A percentile compares a stretch with the other conserved stretches of the same genome.
Evolutionary conservation across 495 filamentous ascomycete species (phyloP).

Genomic region (Aspergillus leporis): DNA sequence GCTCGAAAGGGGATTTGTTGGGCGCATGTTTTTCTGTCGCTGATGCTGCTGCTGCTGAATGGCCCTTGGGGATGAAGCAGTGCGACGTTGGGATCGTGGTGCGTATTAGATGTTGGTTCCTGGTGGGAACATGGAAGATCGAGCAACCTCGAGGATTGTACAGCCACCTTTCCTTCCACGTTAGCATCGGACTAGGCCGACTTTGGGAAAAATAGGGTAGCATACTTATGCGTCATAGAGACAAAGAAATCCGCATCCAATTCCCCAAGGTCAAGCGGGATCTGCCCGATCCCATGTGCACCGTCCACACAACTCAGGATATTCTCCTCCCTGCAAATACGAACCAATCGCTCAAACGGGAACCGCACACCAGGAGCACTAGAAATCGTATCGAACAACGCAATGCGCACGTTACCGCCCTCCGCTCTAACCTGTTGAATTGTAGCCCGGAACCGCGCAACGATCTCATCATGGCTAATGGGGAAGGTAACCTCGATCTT

Average conservation of each 20-base stretch:
- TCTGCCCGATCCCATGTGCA: conserved; percentile 75
- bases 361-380: conserved; percentile 69
- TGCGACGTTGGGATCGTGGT: conserved; percentile 65
- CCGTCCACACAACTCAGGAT: conserved; percentile 65
- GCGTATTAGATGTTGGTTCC: conserved; percentile 70
- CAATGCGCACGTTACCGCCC: conserved; percentile 51
- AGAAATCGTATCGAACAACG: conserved; percentile 72
- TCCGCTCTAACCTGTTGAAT: conserved; percentile 37
- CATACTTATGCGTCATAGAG: conserved; percentile 69
- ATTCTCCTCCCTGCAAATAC: conserved; percentile 56
- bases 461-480: conserved; percentile 53
- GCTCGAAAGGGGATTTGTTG: conserved; percentile 54
- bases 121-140: conserved; percentile 69
- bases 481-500: conserved; percentile 53
- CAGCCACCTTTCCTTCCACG: conserved; percentile 68
- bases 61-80: conserved; percentile 32
- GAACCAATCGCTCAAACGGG: conserved; percentile 65
- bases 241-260: conserved; percentile 77
- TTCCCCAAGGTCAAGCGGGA: conserved; percentile 57
- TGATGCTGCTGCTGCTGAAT: too few species aligned
- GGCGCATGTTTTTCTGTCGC: conserved; percentile 7
- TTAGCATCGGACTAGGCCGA: too few species aligned
- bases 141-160: conserved; percentile 72
- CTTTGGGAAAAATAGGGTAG: too few species aligned
- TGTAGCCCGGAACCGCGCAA: conserved; percentile 45